Percentiles rank a stretch among this genome's conserved stretches.
Conservation (phyloP, 2,329 filamentous ascomycete genomes). For the Emmonsiellopsis sp. region DNA sequence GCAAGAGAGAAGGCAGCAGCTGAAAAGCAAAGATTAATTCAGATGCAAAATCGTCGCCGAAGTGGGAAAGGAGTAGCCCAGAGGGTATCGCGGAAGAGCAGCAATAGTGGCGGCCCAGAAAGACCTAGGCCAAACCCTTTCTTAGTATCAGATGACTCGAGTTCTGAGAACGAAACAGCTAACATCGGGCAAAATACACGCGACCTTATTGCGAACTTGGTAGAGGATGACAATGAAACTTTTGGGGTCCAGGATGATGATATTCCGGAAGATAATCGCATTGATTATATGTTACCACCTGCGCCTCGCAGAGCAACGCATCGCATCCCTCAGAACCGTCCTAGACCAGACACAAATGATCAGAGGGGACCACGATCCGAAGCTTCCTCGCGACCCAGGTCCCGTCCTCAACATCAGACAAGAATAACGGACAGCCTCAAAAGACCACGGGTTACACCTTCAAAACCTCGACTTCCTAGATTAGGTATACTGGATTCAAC, state of each 20-base stretch:
- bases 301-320: conserved; percentile 15
- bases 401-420: conserved; percentile 24
- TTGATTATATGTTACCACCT: conserved; percentile 33
- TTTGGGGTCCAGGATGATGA: conserved; percentile 22
- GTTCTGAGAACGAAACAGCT: conserved; percentile 17
- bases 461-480: conserved; percentile 16
- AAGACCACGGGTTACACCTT: conserved; percentile 9
- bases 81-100: conserved; percentile 15
- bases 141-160: conserved; percentile 16
- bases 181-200: conserved; percentile 4
- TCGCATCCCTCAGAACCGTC: conserved; percentile 12
- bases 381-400: conserved; percentile 11
- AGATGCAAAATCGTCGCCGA: conserved; percentile 17
- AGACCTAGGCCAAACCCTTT: conserved; percentile 4
- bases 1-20: conserved; percentile 10
- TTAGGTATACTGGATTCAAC: conserved; percentile 46
- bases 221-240: conserved; percentile 15
- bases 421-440: conserved; percentile 27
- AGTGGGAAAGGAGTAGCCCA: conserved; percentile 14
- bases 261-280: conserved; percentile 33
- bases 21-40: conserved; percentile 5
- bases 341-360: conserved; percentile 2
- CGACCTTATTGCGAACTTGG: conserved; percentile 10
- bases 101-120: conserved; percentile 6
- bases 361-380: conserved; percentile 4